phyloP scores from a whole-genome alignment of 1,284 basidiomycete genomes.

The Puccinia polysora region DNA sequence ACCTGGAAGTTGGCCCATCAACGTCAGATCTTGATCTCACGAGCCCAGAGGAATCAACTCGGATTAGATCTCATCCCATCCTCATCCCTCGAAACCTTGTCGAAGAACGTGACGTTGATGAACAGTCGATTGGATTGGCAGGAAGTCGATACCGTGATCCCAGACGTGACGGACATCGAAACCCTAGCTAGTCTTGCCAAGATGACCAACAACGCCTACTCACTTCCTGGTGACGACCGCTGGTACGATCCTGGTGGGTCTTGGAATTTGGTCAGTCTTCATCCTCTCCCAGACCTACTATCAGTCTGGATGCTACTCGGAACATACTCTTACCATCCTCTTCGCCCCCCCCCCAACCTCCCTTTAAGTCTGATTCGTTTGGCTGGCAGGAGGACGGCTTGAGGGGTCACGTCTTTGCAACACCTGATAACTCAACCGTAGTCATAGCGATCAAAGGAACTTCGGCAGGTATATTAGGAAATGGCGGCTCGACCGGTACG shows the following conservation, averaged over 20 bases:
- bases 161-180: constrained; percentile 68
- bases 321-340: neutral
- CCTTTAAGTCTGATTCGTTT: constrained; percentile 67
- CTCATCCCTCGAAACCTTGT: neutral
- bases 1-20: constrained; percentile 31
- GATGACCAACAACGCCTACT: constrained; percentile 89
- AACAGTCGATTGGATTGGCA: constrained; percentile 15
- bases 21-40: constrained; percentile 19
- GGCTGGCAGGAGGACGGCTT: constrained; percentile 90
- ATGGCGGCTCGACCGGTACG: constrained; percentile 73
- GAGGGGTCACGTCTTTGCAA: constrained; percentile 70
- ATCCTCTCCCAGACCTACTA: constrained; percentile 43
- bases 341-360: constrained; percentile 18
- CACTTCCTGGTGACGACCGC: constrained; percentile 53
- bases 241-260: constrained; percentile 72
- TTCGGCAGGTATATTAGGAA: constrained; percentile 69
- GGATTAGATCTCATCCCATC: too few relatives aligned
- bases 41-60: constrained; percentile 5
- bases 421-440: constrained; percentile 71
- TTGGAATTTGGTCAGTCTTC: constrained; percentile 63
- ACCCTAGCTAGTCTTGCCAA: constrained; percentile 79
- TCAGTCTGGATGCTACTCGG: too few relatives aligned
- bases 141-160: constrained; percentile 46
- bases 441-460: constrained; percentile 93
- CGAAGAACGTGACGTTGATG: neutral